These are phyloP conservation scores for Dothistroma pini DNA, from an alignment of 2,329 filamentous ascomycete species.

Conservation along the genomic window DNA sequence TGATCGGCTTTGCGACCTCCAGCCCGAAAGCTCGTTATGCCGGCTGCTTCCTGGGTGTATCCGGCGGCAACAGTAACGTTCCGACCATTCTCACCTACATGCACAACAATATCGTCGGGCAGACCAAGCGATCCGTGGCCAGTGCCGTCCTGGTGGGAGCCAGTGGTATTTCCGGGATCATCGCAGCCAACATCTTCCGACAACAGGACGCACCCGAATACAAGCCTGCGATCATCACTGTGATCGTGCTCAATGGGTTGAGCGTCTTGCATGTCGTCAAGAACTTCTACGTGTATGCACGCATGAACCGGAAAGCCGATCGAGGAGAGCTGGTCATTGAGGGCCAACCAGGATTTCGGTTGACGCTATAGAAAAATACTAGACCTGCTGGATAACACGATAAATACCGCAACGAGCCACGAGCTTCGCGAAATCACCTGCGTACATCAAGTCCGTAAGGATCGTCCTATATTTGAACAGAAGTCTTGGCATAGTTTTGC, in stretches of 20 bases:
- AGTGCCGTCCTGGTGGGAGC: slow-evolving; percentile 70
- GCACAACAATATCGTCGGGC: slow-evolving; percentile 79
- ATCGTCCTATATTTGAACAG: not conserved
- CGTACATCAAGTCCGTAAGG: not conserved
- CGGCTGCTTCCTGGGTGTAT: slow-evolving; percentile 69
- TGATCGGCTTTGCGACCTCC: slow-evolving; percentile 16
- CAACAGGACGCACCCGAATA: slow-evolving; percentile 36
- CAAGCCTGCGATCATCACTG: slow-evolving; percentile 19
- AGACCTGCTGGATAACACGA: too few relatives aligned
- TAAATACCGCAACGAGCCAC: not conserved
- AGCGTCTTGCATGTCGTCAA: slow-evolving; percentile 21
- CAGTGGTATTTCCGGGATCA: slow-evolving; percentile 73
- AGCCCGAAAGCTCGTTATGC: slow-evolving; percentile 50
- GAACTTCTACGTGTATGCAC: slow-evolving; percentile 22
- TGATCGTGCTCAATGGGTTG: slow-evolving; percentile 21
- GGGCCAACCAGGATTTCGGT: slow-evolving; percentile 28
- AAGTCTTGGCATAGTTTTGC: not conserved
- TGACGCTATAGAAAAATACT: slow-evolving; percentile 16
- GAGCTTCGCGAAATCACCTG: not conserved
- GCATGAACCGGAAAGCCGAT: slow-evolving; percentile 38
- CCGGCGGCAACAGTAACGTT: slow-evolving; percentile 72
- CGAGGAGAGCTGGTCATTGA: slow-evolving; percentile 42
- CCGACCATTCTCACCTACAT: slow-evolving; percentile 72
- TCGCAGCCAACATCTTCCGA: slow-evolving; percentile 69
- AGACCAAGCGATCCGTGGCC: slow-evolving; percentile 80